phyloP scores from a whole-genome alignment of 805 yeast species.

The Zygosaccharomyces siamensis region DNA sequence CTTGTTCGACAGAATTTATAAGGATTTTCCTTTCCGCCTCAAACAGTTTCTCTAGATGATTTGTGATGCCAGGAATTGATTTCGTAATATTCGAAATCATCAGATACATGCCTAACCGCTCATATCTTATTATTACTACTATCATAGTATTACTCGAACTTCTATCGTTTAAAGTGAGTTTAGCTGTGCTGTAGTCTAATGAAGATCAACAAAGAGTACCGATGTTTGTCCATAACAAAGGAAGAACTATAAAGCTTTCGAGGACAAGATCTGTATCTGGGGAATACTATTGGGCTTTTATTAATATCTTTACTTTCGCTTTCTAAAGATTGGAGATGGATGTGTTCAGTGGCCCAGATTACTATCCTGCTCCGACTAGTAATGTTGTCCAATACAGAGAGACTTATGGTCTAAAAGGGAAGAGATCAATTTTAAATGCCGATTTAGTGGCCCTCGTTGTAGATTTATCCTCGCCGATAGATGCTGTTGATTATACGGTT shows the following conservation, averaged over 20 bases:
- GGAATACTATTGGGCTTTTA: not conserved
- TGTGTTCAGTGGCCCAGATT: conserved; percentile 23
- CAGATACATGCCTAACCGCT: not conserved
- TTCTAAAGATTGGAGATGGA: conserved; percentile 15
- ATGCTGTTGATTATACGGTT: conserved; percentile 67
- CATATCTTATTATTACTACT: not conserved
- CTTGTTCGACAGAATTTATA: not conserved
- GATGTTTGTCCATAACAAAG: not conserved
- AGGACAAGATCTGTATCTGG: not conserved
- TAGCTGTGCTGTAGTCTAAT: not conserved
- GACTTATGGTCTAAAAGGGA: conserved; percentile 8
- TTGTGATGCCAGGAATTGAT: not conserved
- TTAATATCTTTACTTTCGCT: not conserved
- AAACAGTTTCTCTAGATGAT: not conserved
- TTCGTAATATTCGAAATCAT: not conserved
- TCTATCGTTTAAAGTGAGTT: not conserved
- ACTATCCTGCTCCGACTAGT: conserved; percentile 31
- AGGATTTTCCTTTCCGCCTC: not conserved
- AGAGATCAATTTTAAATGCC: conserved; percentile 21
- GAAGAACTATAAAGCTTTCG: not conserved
- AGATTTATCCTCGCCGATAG: conserved; percentile 62
- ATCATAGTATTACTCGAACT: not conserved
- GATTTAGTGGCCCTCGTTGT: conserved; percentile 42
- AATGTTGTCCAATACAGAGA: conserved; percentile 23
- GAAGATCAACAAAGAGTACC: not conserved